Conservation (phyloP, 2,329 filamentous ascomycete genomes). For the Epichloe brachyelytri region DNA sequence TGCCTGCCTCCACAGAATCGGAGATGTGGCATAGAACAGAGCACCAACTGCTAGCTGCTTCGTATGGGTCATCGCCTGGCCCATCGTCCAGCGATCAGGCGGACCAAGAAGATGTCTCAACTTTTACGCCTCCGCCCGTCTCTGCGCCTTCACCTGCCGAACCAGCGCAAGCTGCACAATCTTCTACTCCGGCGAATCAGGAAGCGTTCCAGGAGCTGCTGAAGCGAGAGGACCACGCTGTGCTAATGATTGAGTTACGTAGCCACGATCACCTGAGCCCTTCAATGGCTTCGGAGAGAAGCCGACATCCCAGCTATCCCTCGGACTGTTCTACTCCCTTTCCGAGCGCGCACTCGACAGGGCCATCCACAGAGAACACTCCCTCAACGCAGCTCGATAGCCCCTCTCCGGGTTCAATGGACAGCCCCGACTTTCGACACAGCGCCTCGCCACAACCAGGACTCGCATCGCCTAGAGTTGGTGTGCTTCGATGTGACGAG, state of each 20-base stretch:
- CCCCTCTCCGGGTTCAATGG: conserved; percentile 26
- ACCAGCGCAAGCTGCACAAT: conserved; percentile 15
- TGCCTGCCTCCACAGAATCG: conserved; percentile 28
- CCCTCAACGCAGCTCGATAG: conserved; percentile 33
- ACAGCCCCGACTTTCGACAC: conserved; percentile 23
- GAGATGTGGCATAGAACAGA: conserved; percentile 26
- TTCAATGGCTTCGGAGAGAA: conserved; percentile 10
- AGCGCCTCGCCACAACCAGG: conserved; percentile 22
- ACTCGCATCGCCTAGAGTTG: conserved; percentile 17
- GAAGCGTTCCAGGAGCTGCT: conserved; percentile 3
- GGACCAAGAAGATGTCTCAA: conserved; percentile 1
- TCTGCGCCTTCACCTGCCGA: conserved; percentile 7
- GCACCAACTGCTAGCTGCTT: conserved; percentile 20
- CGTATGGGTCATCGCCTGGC: conserved; percentile 14
- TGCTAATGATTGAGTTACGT: conserved; percentile 14
- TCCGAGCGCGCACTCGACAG: conserved; percentile 25
- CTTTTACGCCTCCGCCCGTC: conserved; percentile 10
- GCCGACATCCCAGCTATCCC: conserved; percentile 20
- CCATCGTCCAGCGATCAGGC: conserved; percentile 2
- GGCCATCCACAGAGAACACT: conserved; percentile 29
- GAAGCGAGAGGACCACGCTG: conserved; percentile 10
- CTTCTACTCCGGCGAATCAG: conserved; percentile 14
- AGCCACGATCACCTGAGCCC: conserved; percentile 14
- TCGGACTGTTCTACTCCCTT: conserved; percentile 31
- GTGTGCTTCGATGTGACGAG: conserved; percentile 22